Conservation (phyloP, 192 early-diverging fungal species). For the Coemansia sp. region DNA sequence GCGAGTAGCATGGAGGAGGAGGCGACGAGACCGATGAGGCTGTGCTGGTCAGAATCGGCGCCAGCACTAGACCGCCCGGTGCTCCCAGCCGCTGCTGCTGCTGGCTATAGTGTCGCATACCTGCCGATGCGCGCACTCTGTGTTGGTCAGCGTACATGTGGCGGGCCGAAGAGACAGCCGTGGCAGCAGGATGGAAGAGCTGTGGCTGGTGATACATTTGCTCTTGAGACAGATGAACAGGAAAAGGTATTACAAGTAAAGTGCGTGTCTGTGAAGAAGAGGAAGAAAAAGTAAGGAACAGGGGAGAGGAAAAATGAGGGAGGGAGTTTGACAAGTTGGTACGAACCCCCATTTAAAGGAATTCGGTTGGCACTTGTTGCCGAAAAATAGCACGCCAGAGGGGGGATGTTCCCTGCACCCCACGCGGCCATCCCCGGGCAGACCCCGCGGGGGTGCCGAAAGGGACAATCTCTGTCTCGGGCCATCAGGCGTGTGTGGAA, state of each 20-base stretch:
- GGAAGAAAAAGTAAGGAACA: not conserved
- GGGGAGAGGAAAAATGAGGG: not conserved
- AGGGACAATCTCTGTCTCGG: too few species aligned
- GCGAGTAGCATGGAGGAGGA: constrained; percentile 22
- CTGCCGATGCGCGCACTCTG: not conserved
- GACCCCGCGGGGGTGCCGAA: too few species aligned
- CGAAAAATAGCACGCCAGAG: constrained; percentile 1
- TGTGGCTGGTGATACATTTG: constrained; percentile 19
- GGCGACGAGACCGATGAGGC: not conserved
- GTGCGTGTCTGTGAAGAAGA: too few species aligned
- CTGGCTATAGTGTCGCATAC: constrained; percentile 3
- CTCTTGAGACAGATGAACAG: not conserved
- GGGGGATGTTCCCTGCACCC: not conserved
- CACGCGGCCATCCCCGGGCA: not conserved
- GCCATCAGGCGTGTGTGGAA: too few species aligned
- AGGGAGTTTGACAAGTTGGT: not conserved
- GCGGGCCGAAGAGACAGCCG: constrained; percentile 7
- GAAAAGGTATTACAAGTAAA: too few species aligned
- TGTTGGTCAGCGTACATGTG: constrained; percentile 26
- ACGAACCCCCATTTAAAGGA: not conserved
- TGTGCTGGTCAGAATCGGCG: not conserved
- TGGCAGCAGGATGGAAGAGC: not conserved
- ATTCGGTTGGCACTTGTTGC: not conserved
- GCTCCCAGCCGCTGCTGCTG: not conserved
- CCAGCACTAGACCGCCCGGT: not conserved